Evolutionary conservation across 208 protist species (phyloP).

Genomic region (Lotmaria passim): DNA sequence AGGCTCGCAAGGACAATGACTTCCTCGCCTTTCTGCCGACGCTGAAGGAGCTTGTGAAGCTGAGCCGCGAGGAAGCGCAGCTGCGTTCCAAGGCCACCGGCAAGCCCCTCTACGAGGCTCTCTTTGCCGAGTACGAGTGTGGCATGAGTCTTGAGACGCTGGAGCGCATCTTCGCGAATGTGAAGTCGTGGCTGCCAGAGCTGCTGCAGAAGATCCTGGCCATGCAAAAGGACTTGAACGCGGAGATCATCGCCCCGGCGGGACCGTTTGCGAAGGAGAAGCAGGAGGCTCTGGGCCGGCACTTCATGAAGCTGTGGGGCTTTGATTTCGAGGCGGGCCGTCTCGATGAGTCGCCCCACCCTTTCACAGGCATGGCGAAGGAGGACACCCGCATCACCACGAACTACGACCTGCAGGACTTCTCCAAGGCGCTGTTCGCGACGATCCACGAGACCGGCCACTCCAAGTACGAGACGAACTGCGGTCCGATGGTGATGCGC

Average conservation of each 20-base stretch:
- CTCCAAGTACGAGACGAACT: slow-evolving; percentile 87
- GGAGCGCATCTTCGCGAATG: slow-evolving; percentile 68
- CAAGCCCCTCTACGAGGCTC: slow-evolving; percentile 69
- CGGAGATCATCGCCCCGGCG: slow-evolving; percentile 27
- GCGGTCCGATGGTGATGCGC: slow-evolving; percentile 58
- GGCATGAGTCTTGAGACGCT: slow-evolving; percentile 63
- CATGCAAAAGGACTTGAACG: slow-evolving; percentile 42
- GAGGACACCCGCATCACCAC: slow-evolving; percentile 90
- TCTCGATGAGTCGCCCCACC: slow-evolving; percentile 85
- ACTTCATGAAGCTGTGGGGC: slow-evolving; percentile 68
- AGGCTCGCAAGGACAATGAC: slow-evolving; percentile 70
- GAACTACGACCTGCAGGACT: slow-evolving; percentile 62
- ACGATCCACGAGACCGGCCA: slow-evolving; percentile 91
- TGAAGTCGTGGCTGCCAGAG: slow-evolving; percentile 80
- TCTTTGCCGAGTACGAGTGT: slow-evolving; percentile 81
- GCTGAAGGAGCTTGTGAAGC: slow-evolving; percentile 75
- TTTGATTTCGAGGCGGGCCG: slow-evolving; percentile 87
- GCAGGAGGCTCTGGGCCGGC: slow-evolving; percentile 61
- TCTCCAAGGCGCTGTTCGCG: slow-evolving; percentile 54
- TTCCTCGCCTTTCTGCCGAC: slow-evolving; percentile 59
- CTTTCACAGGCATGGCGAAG: slow-evolving; percentile 81
- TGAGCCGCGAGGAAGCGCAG: slow-evolving; percentile 66
- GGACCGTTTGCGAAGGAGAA: slow-evolving; percentile 53
- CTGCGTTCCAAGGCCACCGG: slow-evolving; percentile 45
- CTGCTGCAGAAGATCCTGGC: slow-evolving; percentile 66